These are phyloP conservation scores for Filosporella fistucella DNA, from an alignment of 495 filamentous ascomycete genomes.

Conservation along the genomic window DNA sequence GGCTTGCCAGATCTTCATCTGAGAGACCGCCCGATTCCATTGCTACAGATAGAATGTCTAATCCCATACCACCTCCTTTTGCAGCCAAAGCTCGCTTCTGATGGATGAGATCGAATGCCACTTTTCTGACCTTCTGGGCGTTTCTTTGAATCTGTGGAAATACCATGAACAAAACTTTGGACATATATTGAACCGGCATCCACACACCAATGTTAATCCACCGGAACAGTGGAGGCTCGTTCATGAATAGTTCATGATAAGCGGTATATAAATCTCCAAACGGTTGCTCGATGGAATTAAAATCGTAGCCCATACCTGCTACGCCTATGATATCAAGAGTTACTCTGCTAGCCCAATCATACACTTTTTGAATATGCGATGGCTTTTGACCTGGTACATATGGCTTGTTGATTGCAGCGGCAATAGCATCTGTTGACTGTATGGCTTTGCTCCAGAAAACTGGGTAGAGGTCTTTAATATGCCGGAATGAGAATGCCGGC, in stretches of 20 bases:
- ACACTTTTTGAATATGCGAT: constrained; percentile 41
- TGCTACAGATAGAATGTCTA: constrained; percentile 38
- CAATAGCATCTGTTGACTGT: constrained; percentile 34
- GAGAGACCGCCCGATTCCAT: constrained; percentile 30
- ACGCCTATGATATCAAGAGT: constrained; percentile 48
- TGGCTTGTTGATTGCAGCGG: not conserved
- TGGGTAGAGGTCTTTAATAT: constrained; percentile 39
- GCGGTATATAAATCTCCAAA: too few relatives aligned
- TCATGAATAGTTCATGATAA: too few relatives aligned
- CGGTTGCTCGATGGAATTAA: too few relatives aligned
- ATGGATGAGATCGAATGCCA: too few relatives aligned
- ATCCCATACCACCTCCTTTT: too few relatives aligned
- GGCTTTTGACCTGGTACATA: not conserved
- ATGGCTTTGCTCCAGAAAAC: constrained; percentile 45
- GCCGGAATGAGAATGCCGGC: constrained; percentile 39
- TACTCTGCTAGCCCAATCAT: constrained; percentile 43
- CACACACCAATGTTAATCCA: too few relatives aligned
- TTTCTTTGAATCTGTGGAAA: too few relatives aligned
- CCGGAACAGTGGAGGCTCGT: too few relatives aligned
- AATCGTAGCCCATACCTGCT: constrained; percentile 42
- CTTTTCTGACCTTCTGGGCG: too few relatives aligned
- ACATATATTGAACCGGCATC: too few relatives aligned
- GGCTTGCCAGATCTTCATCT: constrained; percentile 42
- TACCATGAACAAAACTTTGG: too few relatives aligned
- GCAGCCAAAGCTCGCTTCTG: too few relatives aligned